Evolutionary conservation across 768 basidiomycete genomes (phyloP).

Genomic region (Termitomyces sp.): DNA sequence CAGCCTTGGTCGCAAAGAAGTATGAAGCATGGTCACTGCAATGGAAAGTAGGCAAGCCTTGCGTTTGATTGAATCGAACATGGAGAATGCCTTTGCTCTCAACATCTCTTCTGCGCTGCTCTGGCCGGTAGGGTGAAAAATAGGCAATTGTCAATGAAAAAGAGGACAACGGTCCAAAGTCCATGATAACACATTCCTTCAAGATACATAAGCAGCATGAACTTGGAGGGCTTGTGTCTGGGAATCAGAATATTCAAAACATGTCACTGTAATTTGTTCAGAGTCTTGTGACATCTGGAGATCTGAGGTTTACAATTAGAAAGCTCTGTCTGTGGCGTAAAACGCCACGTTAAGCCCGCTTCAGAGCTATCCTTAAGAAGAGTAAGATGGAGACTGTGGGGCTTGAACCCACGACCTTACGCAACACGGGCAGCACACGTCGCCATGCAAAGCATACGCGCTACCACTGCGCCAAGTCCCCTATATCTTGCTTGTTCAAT

Average conservation of each 20-base stretch:
- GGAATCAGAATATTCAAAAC: too few species aligned
- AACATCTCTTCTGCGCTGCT: too few species aligned
- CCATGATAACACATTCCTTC: neutral
- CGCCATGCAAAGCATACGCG: conserved; percentile 30
- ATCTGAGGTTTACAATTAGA: too few species aligned
- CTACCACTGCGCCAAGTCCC: conserved; percentile 35
- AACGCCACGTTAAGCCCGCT: neutral
- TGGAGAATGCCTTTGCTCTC: too few species aligned
- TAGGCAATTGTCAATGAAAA: too few species aligned
- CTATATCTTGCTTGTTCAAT: too few species aligned
- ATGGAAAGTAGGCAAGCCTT: neutral
- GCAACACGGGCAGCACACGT: conserved; percentile 14
- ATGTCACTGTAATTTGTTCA: too few species aligned
- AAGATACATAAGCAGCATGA: neutral
- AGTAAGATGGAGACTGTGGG: conserved; percentile 26
- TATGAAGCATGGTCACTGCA: neutral
- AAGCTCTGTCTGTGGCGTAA: neutral
- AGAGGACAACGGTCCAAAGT: too few species aligned
- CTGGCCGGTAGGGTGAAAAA: neutral
- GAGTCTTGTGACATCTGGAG: too few species aligned
- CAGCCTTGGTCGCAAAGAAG: too few species aligned
- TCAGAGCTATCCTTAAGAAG: too few species aligned
- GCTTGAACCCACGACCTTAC: conserved; percentile 32
- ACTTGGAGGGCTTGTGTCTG: neutral
- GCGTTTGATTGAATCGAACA: neutral